These are phyloP conservation scores for Phytophthora sp. DNA, from an alignment of 352 stramenopile species.

Conservation along the genomic window DNA sequence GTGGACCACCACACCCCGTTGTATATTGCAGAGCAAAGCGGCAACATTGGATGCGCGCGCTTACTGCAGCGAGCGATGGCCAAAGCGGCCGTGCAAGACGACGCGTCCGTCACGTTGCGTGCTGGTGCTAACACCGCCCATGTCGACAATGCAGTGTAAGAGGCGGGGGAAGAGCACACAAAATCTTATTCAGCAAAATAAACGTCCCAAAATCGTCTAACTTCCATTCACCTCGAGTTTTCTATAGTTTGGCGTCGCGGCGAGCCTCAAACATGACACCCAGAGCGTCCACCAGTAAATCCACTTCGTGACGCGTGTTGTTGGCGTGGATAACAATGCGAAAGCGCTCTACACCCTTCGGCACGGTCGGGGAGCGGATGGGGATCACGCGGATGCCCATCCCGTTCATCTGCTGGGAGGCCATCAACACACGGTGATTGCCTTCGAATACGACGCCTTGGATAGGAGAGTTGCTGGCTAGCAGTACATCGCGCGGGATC, in stretches of 20 bases:
- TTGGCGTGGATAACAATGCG: conserved; percentile 96
- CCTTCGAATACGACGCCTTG: conserved; percentile 94
- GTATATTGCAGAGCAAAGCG: conserved; percentile 69
- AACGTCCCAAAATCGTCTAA: conserved; percentile 16
- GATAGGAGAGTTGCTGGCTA: conserved; percentile 90
- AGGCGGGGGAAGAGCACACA: conserved; percentile 1
- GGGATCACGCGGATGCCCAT: conserved; percentile 92
- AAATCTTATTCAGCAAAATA: conserved; percentile 31
- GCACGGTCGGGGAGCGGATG: conserved; percentile 96
- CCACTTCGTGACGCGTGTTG: conserved; percentile 92
- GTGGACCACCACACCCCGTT: conserved; percentile 77
- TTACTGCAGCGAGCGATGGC: conserved; percentile 83
- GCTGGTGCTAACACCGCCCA: conserved; percentile 51
- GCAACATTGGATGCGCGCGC: conserved; percentile 77
- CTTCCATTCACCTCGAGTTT: background rate
- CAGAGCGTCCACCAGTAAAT: conserved; percentile 61
- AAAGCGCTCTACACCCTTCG: conserved; percentile 93
- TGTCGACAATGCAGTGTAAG: conserved; percentile 77
- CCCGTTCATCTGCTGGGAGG: conserved; percentile 68
- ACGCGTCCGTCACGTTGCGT: conserved; percentile 67
- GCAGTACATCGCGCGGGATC: conserved; percentile 56
- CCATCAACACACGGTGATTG: conserved; percentile 87
- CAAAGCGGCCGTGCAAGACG: conserved; percentile 62
- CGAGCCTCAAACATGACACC: conserved; percentile 49
- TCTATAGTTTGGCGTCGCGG: conserved; percentile 44